phyloP scores from a whole-genome alignment of 2,329 filamentous ascomycete genomes.

The Alternaria longipes region DNA sequence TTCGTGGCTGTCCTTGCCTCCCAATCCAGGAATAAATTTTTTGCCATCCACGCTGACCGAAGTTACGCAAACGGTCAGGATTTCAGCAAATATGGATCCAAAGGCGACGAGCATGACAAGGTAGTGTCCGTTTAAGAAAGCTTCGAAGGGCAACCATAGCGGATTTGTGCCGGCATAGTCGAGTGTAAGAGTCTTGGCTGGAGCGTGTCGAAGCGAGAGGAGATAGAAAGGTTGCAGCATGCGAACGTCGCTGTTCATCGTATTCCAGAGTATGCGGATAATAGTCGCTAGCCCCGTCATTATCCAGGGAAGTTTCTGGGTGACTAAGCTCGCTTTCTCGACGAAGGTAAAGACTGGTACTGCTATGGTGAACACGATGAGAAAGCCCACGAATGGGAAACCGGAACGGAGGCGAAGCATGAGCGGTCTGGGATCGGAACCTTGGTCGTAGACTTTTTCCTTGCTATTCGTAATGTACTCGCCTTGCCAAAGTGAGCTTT shows the following conservation, averaged over 20 bases:
- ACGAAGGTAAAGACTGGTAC: slow-evolving; percentile 72
- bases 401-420: slow-evolving; percentile 71
- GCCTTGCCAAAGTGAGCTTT: slow-evolving; percentile 74
- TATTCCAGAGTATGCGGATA: slow-evolving; percentile 74
- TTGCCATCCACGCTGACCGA: slow-evolving; percentile 72
- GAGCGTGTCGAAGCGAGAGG: slow-evolving; percentile 71
- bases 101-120: slow-evolving; percentile 74
- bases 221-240: slow-evolving; percentile 81
- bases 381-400: slow-evolving; percentile 67
- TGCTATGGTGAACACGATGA: slow-evolving; percentile 65
- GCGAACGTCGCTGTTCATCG: slow-evolving; percentile 73
- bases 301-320: slow-evolving; percentile 70
- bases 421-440: slow-evolving; percentile 68
- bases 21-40: slow-evolving; percentile 60
- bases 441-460: slow-evolving; percentile 58
- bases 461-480: slow-evolving; percentile 60
- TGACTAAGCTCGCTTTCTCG: slow-evolving; percentile 60
- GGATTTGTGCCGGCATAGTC: slow-evolving; percentile 79
- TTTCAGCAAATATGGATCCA: slow-evolving; percentile 76
- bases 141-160: slow-evolving; percentile 69
- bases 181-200: slow-evolving; percentile 71
- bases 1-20: slow-evolving; percentile 26
- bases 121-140: slow-evolving; percentile 70
- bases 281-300: slow-evolving; percentile 71
- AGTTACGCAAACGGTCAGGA: slow-evolving; percentile 74